Evolutionary conservation across 164 flowering plant species (phyloP), one percentile per base, ranked within the genome.

Genomic region (Stephania cephalantha): DNA sequence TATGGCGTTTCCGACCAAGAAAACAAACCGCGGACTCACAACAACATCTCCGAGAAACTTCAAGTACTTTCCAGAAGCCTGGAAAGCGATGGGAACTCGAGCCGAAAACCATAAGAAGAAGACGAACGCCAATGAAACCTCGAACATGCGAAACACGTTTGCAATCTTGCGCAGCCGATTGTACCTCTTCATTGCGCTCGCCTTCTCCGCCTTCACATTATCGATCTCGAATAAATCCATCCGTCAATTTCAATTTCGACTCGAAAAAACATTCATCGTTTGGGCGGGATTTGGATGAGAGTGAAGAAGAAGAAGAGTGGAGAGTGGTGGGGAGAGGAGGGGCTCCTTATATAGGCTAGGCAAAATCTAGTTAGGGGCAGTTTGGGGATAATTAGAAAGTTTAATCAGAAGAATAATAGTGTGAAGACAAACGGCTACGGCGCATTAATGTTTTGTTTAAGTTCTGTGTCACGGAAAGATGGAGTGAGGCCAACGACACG

Each of bases 1-100:
- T 76, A 89, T 69, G 69, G 79, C 89, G 81, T 91, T 91, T 4
- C 93, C 92, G 50, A 89, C 10, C 1, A 91, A 29, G 82, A 91
- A 91, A 7, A 88, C 87, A 46, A 88, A 85, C 7, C 81, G 76
- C 20, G 91, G 92, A 68, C 87, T 86, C 6, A 78, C 69, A 5
- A 86, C 58, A 18, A 78, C 18, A 44, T 71, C 70, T 3, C 79
- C 76, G 20, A 86, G 42, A 58, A 76, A 78, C 29, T 80, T 80
- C 80, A 88, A 80, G 70, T 79, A 81, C 52, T 70, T 83, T n/a
- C 84, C 82, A 42, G 86, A 84, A 71, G 72, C 70, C 61, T 74
- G 82, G 73, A 86, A 74, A 9, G 84, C 83, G 66, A 61, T 17
- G 0, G 90, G 88, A 31, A 89, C 74, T 8, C 85, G 83, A 45